A percentile compares a stretch with the other conserved stretches of the same genome.
Conservation (phyloP, 306 rosid genomes). For the Prunus kanzakura region DNA sequence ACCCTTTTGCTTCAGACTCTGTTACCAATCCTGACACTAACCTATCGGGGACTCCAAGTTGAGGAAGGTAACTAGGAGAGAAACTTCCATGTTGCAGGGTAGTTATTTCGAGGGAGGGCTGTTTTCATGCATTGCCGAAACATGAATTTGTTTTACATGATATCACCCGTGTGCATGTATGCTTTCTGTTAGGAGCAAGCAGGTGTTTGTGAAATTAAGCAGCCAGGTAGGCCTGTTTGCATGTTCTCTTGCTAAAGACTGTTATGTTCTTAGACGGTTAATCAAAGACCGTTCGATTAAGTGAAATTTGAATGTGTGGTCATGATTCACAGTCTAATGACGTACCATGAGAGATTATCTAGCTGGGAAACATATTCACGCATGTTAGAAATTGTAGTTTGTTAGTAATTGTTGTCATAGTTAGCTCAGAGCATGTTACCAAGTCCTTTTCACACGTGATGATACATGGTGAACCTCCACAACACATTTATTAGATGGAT, state of each 20-base stretch:
- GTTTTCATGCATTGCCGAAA: not conserved
- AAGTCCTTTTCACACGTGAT: not conserved
- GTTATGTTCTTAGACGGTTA: too few relatives aligned
- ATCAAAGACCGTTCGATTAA: not conserved
- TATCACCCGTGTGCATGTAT: not conserved
- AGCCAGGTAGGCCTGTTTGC: too few relatives aligned
- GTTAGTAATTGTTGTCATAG: not conserved
- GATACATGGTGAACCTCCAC: not conserved
- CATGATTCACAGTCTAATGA: not conserved
- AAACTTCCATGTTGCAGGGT: too few relatives aligned
- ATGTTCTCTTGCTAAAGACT: too few relatives aligned
- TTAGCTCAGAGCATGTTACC: not conserved
- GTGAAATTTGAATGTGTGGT: not conserved
- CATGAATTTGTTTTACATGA: not conserved
- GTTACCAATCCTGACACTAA: not conserved
- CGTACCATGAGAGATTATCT: not conserved
- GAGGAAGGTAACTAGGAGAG: not conserved
- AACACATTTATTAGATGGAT: not conserved
- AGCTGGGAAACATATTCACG: not conserved
- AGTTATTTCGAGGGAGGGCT: not conserved
- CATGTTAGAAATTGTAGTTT: not conserved
- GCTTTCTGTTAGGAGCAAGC: not conserved
- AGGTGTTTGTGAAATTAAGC: too few relatives aligned
- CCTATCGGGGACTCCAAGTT: not conserved
- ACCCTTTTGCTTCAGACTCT: not conserved